These are phyloP conservation scores for Rhizophora apiculata DNA, from an alignment of 345 rosid species.

Conservation along the genomic window DNA sequence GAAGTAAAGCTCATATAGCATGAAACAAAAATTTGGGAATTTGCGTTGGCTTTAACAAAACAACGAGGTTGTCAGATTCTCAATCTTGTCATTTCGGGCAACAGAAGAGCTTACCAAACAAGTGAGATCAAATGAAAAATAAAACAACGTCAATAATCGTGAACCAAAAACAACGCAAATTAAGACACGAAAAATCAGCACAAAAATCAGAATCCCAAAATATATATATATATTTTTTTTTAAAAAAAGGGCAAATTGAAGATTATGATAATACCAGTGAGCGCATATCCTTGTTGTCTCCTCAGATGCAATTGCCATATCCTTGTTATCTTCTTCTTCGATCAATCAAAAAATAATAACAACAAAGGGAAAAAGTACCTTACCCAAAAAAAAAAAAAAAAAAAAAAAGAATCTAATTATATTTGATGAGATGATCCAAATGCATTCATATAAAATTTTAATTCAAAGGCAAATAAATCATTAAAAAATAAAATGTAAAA, in stretches of 20 bases:
- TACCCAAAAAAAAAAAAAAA: background rate
- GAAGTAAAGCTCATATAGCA: background rate
- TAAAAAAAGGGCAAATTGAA: background rate
- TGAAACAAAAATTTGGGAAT: too few relatives aligned
- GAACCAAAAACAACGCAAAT: background rate
- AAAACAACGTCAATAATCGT: background rate
- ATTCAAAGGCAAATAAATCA: too few relatives aligned
- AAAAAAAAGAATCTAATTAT: background rate
- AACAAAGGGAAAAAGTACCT: background rate
- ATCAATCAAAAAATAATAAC: constrained; percentile 13
- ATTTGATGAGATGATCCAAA: too few relatives aligned
- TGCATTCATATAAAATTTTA: too few relatives aligned
- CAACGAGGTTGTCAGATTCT: too few relatives aligned
- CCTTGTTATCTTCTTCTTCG: constrained; percentile 18
- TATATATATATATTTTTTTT: background rate
- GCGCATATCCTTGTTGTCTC: constrained; percentile 62
- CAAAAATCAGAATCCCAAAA: background rate
- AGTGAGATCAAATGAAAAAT: background rate
- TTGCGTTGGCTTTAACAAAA: too few relatives aligned
- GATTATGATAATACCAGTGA: constrained; percentile 59
- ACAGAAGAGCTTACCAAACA: background rate
- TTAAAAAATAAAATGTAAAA: too few relatives aligned
- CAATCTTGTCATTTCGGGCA: too few relatives aligned
- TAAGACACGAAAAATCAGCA: background rate
- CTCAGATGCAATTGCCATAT: constrained; percentile 61